Evolutionary conservation across 768 basidiomycete species (phyloP).

Genomic region (Tephrocybe sp.): DNA sequence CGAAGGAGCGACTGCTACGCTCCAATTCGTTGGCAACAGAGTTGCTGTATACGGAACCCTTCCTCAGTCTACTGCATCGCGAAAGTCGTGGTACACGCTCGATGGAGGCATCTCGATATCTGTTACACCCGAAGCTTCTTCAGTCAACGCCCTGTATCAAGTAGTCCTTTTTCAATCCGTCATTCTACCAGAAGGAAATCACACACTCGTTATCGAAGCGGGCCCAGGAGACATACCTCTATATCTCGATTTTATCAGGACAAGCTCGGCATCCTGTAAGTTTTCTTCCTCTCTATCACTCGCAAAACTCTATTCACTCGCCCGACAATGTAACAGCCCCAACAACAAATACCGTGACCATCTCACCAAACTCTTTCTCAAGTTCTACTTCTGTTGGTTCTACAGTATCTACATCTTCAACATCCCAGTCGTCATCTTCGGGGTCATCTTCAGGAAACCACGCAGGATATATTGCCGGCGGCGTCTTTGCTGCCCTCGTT

Average conservation of each 20-base stretch:
- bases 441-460: background rate
- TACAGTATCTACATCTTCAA: no score
- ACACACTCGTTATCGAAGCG: conserved; percentile 22
- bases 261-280: conserved; percentile 8
- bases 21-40: conserved; percentile 11
- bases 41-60: conserved; percentile 24
- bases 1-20: conserved; percentile 10
- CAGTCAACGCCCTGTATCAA: conserved; percentile 10
- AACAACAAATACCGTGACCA: background rate
- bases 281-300: background rate
- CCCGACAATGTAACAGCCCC: no score
- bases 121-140: conserved; percentile 6
- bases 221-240: conserved; percentile 12
- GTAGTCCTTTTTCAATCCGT: conserved; percentile 23
- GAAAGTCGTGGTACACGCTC: conserved; percentile 20
- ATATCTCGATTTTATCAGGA: conserved; percentile 23
- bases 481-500: conserved; percentile 17
- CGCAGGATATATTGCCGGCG: conserved; percentile 20
- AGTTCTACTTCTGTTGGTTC: conserved; percentile 2
- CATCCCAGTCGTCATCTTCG: background rate
- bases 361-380: background rate
- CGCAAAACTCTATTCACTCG: background rate
- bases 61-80: conserved; percentile 1
- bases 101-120: conserved; percentile 14
- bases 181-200: conserved; percentile 16